Evolutionary conservation across 441 rosid species (phyloP).

Genomic region (Bruguiera hainesii): DNA sequence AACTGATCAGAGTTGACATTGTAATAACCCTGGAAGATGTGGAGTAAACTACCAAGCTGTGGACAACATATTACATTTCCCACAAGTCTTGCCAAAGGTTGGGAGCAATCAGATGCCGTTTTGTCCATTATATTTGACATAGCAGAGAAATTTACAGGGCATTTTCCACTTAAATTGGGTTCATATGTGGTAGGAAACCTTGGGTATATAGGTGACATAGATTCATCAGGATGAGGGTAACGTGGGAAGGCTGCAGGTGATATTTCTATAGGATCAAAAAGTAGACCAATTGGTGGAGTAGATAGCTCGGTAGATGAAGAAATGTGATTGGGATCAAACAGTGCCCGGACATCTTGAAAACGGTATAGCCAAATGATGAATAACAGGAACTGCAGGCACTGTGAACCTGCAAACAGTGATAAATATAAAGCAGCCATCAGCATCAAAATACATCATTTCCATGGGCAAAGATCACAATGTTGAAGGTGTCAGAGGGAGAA

Average conservation of each 20-base stretch:
- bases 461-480: conserved; percentile 2
- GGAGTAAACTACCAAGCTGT: conserved; percentile 80
- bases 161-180: conserved; percentile 85
- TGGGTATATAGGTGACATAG: conserved; percentile 82
- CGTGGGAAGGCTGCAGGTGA: conserved; percentile 81
- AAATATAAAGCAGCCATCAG: conserved; percentile 28
- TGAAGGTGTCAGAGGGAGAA: not conserved
- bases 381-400: conserved; percentile 48
- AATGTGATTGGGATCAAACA: conserved; percentile 40
- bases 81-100: conserved; percentile 72
- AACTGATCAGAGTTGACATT: conserved; percentile 55
- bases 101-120: conserved; percentile 86
- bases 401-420: conserved; percentile 53
- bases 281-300: conserved; percentile 61
- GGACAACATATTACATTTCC: conserved; percentile 97
- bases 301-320: conserved; percentile 56
- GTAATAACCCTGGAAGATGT: conserved; percentile 72
- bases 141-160: conserved; percentile 82
- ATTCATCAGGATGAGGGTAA: conserved; percentile 48
- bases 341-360: conserved; percentile 59
- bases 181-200: conserved; percentile 72
- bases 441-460: conserved; percentile 7
- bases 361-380: conserved; percentile 59
- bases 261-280: conserved; percentile 84
- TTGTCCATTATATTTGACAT: conserved; percentile 57